Conservation (phyloP, 345 rosid species). For the Citropsis articulata region DNA sequence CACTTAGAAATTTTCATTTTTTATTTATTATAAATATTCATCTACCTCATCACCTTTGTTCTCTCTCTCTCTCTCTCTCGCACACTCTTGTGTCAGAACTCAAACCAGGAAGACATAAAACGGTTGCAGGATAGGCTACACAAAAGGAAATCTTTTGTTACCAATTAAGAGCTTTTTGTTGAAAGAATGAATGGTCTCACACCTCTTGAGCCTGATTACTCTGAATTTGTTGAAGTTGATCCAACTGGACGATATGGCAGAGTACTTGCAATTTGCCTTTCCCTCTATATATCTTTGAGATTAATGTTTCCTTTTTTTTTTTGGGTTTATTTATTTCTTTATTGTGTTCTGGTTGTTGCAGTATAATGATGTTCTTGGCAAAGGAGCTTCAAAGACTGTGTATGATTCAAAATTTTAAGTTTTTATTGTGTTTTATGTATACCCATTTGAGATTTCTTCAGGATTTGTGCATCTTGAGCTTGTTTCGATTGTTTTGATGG, state of each 20-base stretch:
- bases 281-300: constrained; percentile 7
- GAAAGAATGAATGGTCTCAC: constrained; percentile 62
- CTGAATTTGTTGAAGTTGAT: constrained; percentile 94
- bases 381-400: constrained; percentile 99
- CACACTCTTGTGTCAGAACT: not conserved
- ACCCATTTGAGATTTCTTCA: constrained; percentile 25
- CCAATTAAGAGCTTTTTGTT: not conserved
- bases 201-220: constrained; percentile 43
- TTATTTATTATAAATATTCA: constrained; percentile 6
- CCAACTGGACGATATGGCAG: constrained; percentile 98
- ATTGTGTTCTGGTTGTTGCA: constrained; percentile 30
- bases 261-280: constrained; percentile 33
- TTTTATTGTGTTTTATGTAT: constrained; percentile 5
- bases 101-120: not conserved
- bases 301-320: constrained; percentile 9
- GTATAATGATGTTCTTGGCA: constrained; percentile 92
- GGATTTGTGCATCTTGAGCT: not conserved
- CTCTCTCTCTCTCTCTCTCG: not conserved
- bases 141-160: not conserved
- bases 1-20: not conserved
- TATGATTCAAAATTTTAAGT: constrained; percentile 36
- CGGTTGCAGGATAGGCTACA: not conserved
- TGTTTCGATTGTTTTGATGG: constrained; percentile 8
- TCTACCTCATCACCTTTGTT: not conserved
- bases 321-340: constrained; percentile 8